phyloP scores from a whole-genome alignment of 2,329 filamentous ascomycete species.

The Venturiaceae sp. region DNA sequence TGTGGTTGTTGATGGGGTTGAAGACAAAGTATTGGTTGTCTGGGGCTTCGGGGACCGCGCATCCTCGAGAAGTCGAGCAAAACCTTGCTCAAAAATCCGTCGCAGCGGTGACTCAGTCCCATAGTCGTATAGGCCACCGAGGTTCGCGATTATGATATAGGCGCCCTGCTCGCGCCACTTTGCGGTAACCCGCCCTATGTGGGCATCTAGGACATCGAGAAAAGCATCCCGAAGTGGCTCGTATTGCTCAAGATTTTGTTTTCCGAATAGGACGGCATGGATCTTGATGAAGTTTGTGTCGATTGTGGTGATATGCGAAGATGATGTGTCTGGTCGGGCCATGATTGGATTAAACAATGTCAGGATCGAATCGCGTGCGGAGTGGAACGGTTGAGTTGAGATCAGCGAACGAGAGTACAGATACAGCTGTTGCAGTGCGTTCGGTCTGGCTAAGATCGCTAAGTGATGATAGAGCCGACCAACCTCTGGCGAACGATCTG shows the following conservation, averaged over 20 bases:
- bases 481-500: conserved; percentile 63
- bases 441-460: conserved; percentile 64
- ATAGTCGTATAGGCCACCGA: conserved; percentile 43
- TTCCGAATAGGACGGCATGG: conserved; percentile 55
- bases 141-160: conserved; percentile 48
- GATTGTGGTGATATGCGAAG: conserved; percentile 29
- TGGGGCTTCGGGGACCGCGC: not conserved
- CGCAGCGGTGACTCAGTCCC: conserved; percentile 42
- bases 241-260: conserved; percentile 38
- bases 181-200: conserved; percentile 43
- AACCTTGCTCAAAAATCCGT: conserved; percentile 22
- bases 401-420: conserved; percentile 64
- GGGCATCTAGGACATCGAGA: conserved; percentile 41
- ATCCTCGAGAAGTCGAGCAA: not conserved
- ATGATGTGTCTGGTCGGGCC: conserved; percentile 22
- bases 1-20: not conserved
- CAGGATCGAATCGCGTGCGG: conserved; percentile 60
- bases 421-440: conserved; percentile 47
- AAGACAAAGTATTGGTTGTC: not conserved
- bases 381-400: conserved; percentile 55
- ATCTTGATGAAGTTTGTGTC: conserved; percentile 54
- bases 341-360: conserved; percentile 53
- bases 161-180: conserved; percentile 49
- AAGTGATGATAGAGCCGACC: conserved; percentile 84
- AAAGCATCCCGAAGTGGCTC: conserved; percentile 39